phyloP scores from a whole-genome alignment of 2,329 filamentous ascomycete species.

The Verticillium nubilum region DNA sequence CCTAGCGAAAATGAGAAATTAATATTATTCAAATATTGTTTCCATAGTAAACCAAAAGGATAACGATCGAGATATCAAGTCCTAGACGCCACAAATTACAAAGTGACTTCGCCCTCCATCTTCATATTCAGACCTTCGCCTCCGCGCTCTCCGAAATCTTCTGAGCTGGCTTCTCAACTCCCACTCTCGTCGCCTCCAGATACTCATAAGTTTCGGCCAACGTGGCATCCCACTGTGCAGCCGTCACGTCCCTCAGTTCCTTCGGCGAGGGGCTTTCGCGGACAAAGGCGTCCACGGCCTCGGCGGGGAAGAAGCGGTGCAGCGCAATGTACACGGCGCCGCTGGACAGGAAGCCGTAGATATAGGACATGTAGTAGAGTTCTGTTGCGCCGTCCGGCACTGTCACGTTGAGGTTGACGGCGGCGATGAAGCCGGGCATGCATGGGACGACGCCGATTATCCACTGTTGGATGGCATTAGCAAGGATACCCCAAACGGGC shows the following conservation, averaged over 20 bases:
- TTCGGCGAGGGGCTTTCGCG: conserved; percentile 13
- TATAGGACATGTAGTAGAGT: conserved; percentile 31
- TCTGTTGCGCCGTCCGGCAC: conserved; percentile 30
- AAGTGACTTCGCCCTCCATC: no score
- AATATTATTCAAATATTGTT: no score
- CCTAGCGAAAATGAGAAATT: no score
- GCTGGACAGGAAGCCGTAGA: conserved; percentile 31
- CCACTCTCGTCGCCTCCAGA: neutral
- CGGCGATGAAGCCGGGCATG: conserved; percentile 35
- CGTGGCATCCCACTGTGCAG: conserved; percentile 25
- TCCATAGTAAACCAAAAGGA: no score
- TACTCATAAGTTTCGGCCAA: conserved; percentile 7
- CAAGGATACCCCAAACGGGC: neutral
- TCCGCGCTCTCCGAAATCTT: neutral
- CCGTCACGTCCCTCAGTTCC: conserved; percentile 21
- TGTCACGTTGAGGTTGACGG: conserved; percentile 24
- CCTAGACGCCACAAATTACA: no score
- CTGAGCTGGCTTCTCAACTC: neutral
- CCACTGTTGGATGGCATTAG: conserved; percentile 23
- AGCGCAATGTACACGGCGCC: conserved; percentile 23
- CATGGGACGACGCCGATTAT: conserved; percentile 30
- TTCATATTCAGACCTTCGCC: neutral
- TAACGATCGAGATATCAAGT: no score
- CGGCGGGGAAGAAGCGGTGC: conserved; percentile 22
- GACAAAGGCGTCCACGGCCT: conserved; percentile 22